These are phyloP conservation scores for Microbotryum violaceum DNA, from an alignment of 1,284 basidiomycete species.

Conservation along the genomic window DNA sequence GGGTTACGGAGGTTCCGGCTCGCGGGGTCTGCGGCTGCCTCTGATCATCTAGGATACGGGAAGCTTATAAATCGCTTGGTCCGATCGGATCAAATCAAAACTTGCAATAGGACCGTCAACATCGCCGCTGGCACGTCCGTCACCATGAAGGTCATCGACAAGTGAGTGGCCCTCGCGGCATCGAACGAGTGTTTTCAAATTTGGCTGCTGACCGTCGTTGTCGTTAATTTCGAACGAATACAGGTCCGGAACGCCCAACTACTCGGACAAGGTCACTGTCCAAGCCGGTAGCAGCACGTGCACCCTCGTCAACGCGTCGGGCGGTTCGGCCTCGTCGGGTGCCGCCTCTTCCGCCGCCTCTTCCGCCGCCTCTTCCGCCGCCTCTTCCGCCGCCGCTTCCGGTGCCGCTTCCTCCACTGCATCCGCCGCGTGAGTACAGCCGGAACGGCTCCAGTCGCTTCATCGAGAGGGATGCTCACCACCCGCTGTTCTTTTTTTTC, in stretches of 20 bases:
- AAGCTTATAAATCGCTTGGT: neutral
- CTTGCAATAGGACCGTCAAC: slow-evolving; percentile 34
- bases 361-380: neutral
- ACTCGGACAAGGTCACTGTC: slow-evolving; percentile 6
- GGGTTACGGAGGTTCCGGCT: neutral
- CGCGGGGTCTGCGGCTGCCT: neutral
- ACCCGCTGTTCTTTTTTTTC: neutral
- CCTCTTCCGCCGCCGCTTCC: neutral
- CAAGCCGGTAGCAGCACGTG: slow-evolving; percentile 12
- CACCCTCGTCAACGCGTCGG: slow-evolving; percentile 6
- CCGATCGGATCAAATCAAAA: neutral
- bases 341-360: neutral
- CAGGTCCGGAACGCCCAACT: too few species aligned
- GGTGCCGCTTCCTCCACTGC: neutral
- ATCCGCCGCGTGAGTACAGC: neutral
- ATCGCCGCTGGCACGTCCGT: slow-evolving; percentile 37
- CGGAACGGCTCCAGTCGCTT: neutral
- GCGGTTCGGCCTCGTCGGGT: slow-evolving; percentile 1
- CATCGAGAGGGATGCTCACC: neutral
- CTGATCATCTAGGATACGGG: neutral
- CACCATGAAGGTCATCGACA: slow-evolving; percentile 38
- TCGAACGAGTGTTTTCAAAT: slow-evolving; percentile 12
- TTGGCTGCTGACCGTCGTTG: neutral
- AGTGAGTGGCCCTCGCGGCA: slow-evolving; percentile 8
- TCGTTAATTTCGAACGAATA: neutral